These are phyloP conservation scores for Coemansia sp. DNA, from an alignment of 192 early-diverging fungal species.

Conservation along the genomic window DNA sequence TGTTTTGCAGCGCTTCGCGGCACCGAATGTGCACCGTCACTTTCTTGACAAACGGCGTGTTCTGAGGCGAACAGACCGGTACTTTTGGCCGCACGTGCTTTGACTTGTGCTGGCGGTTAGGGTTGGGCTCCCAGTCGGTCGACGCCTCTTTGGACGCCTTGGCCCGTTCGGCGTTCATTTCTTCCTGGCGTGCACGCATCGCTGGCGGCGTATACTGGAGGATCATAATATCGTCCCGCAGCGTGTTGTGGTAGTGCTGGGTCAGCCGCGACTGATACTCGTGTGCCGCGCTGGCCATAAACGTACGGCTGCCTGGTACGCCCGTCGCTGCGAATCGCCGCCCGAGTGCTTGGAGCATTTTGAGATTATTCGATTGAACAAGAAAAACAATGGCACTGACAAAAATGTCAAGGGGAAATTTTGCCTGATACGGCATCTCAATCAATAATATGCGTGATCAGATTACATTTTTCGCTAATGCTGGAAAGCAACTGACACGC, in stretches of 20 bases:
- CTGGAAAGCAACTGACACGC: background rate
- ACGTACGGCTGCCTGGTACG: constrained; percentile 12
- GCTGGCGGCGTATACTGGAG: constrained; percentile 69
- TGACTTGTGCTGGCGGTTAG: constrained; percentile 46
- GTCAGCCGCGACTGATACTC: constrained; percentile 62
- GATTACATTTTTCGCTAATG: background rate
- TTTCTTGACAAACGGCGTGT: constrained; percentile 68
- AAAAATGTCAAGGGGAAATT: too few relatives aligned
- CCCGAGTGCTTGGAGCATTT: constrained; percentile 28
- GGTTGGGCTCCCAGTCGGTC: constrained; percentile 50
- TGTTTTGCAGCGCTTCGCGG: constrained; percentile 83
- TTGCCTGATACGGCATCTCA: background rate
- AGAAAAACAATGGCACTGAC: too few relatives aligned
- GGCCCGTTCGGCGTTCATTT: constrained; percentile 26
- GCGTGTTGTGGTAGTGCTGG: constrained; percentile 70
- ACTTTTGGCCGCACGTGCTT: constrained; percentile 58
- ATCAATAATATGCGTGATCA: background rate
- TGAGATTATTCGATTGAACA: too few relatives aligned
- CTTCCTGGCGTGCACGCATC: constrained; percentile 42
- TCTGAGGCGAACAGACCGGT: constrained; percentile 61
- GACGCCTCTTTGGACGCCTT: constrained; percentile 23
- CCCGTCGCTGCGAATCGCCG: constrained; percentile 16
- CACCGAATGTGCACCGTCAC: constrained; percentile 85
- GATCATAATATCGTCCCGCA: constrained; percentile 75
- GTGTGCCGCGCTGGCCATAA: constrained; percentile 20